Evolutionary conservation across 2,329 filamentous ascomycete species (phyloP), one percentile per base, ranked within the genome.

Genomic region (Graphium sp.): DNA sequence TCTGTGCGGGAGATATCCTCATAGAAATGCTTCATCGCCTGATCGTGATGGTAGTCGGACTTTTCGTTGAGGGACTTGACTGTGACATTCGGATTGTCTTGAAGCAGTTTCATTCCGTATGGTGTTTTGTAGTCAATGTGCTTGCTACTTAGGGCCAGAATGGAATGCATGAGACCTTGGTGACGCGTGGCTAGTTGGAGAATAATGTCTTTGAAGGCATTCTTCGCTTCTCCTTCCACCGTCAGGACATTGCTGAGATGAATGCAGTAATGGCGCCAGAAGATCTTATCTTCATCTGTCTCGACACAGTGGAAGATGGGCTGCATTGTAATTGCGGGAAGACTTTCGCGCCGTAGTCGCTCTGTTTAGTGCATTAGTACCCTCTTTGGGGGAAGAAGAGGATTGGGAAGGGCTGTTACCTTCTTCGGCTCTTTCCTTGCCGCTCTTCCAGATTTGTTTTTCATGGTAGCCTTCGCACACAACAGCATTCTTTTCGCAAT

Each of bases 401-500:
- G n/a, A 29, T 16, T 11, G 12, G 13, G 12, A n/a, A 22, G 17
- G 21, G 20, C 12, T 16, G 40, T 39, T 56, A 70, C 68, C 67
- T 22, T 30, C 15, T 55, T 78, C 74, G 19, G 70, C 64, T 44
- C 64, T 76, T 48, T 87, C 78, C 46, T 71, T 82, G 17, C 83
- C 82, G 44, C 81, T 85, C 49, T 75, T 82, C 84, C 84, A 93
- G 29, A 83, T 67, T 33, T 81, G 77, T 47, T 83, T 83, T 35
- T 82, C 77, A 28, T 81, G 80, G 45, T 92, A 93, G 9, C 84
- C 84, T 52, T 92, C 83, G 46, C 84, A 93, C 9, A 85, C 71
- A 9, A 92, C 81, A 7, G 83, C 82, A 47, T 92, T 93, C 61
- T 92, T 93, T 53, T 89, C 77, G 45, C 84, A 93, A 42, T 91